Base-by-base conservation (phyloP, 179 eudicot genomes). In the Gypsophila paniculata region DNA sequence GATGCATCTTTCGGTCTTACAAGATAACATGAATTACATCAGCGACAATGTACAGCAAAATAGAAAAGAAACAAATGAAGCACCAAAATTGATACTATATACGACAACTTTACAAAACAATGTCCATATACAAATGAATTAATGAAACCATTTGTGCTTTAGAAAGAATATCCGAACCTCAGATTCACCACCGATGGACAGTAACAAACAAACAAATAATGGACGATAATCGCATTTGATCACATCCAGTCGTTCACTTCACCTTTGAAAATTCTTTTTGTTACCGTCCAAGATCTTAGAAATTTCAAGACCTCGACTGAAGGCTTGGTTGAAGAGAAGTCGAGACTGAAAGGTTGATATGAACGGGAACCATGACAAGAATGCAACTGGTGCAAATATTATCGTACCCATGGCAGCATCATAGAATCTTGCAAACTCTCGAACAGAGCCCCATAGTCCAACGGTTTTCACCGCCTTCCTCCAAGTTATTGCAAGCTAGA, bases 391-490 rank as follows among this genome's bases (percentile, higher is more conserved):
- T 4, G 91, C 89, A 73, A 93, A 93, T 18, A 93, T 91, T 39
- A 91, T 44, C 88, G 88, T 74, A 61, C 98, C 98, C 98, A 93
- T 93, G 29, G 93, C 97, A 53, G 98, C 97, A 85, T 93, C 98
- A 23, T 89, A 93, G 86, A 93, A 86, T 75, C 98, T 84, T 17
- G 96, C 93, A 85, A 91, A 93, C 79, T 91, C 96, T 62, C 95
- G 79, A 54, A 93, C 86, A 2, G 97, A 93, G 51, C 91, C 96
- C 97, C 93, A 93, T 32, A 93, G 78, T 55, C 98, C 98, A 23
- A 93, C 75, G 69, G 73, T 76, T 84, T 82, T 83, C 25, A 89
- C 81, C 18, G 85, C 59, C 81, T 49, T 81, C 82, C 72, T 91
- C 97, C 98, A 93, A 42, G 98, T 55, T 58, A 93, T 81, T 55